Base-by-base conservation (phyloP, 2,329 filamentous ascomycete genomes). In the Malbranchea zuffiana region DNA sequence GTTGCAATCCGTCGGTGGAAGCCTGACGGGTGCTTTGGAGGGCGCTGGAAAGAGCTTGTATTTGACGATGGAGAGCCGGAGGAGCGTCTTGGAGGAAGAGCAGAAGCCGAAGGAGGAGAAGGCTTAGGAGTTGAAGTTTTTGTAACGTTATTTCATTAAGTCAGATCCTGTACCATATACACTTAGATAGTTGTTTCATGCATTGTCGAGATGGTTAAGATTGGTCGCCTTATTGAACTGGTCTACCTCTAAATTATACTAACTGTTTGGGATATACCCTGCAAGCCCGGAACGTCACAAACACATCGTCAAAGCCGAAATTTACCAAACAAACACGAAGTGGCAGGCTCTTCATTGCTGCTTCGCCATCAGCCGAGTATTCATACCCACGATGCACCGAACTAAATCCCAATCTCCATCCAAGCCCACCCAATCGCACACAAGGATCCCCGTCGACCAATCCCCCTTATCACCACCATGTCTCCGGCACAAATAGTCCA, bases 341-440 rank as follows among this genome's bases (percentile, higher is more conserved):
- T n/a, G n/a, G n/a, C n/a, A n/a, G n/a, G n/a, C n/a, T n/a, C n/a
- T n/a, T 33, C 25, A 41, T 29, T 13, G 35, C 24, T 52, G 39
- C 41, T 52, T 54, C 45, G 62, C 45, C 45, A 58, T 54, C 48
- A 75, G 51, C 39, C 63, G 80, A 16, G 80, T 74, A 56, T 98
- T 98, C 84, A 93, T 87, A 5, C 83, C 87, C 5, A 96, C 79
- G 50, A 95, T 80, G 59, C 83, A 82, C 45, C 79, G 74, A 23
- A 92, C 75, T 37, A 96, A 61, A 62, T 95, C 86, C 88, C 88
- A 98, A 60, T 96, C 82, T 1, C 80, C 86, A 44, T 78, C 71
- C 43, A 78, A 67, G 2, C 90, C 90, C 34, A 95, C 87, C 83
- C 83, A 95, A 60, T 98, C 90, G 44, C 82, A 90, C 17, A 96